Evolutionary conservation across 371 early-diverging fungal species (phyloP), one percentile per base, ranked within the genome.

Genomic region (Apophysomyces variabilis): DNA sequence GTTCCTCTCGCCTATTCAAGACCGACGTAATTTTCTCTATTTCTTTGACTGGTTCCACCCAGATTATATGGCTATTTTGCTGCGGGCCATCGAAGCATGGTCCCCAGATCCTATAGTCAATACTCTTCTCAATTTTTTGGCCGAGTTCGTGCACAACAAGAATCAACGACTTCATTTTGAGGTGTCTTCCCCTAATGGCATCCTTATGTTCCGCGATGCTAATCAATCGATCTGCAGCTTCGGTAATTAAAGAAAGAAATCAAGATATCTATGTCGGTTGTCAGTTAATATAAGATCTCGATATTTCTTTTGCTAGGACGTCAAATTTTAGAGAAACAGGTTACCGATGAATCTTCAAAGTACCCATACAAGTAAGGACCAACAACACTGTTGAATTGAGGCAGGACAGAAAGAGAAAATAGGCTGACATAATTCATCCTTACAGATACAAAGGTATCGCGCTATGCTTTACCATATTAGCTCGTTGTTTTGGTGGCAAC

Each of bases 31-130:
- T 63, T 95, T 84, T 64, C 64, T 69, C 21, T 38, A 89, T 50
- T 91, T 95, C 65, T 93, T 92, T 64, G 88, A 91, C 38, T 95
- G 96, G 96, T 85, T 95, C 37, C 88, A 84, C 69, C 84, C 90
- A 8, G 71, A 78, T 7, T 88, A 90, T 61, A 84, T 86, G 64
- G 82, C 77, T 0, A 77, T 91, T 12, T 64, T 93, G 13, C 69
- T 82, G 38, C 82, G 85, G 12, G 87, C 85, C 0, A 72, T 94
- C 41, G 86, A 89, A 61, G 85, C 91, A 16, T 87, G 85, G 80
- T 73, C 70, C 1, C 83, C 81, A 26, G 81, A 87, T 61, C 76
- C 73, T 13, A 80, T 87, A 3, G 79, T 86, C 6, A 86, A 86
- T 21, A 72, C 88, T 0, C 74, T 91, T 18, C 82, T 95, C 21